These are phyloP conservation scores for Calocera viscosa DNA, from an alignment of 768 basidiomycete species.

Conservation along the genomic window DNA sequence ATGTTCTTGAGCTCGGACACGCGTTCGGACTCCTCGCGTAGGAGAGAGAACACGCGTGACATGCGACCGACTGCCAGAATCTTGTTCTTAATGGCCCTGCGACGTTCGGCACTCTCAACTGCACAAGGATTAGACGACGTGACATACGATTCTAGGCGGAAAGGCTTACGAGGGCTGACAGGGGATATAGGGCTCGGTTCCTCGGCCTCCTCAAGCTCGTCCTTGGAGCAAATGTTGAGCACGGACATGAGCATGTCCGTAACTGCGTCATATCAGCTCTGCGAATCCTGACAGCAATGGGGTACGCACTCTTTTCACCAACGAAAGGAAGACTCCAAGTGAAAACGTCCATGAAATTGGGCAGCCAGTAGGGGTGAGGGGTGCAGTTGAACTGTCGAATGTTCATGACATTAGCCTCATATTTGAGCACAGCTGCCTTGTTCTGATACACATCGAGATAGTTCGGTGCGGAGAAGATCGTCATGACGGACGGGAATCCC, in stretches of 20 bases:
- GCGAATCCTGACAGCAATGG: not conserved
- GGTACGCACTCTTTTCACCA: slow-evolving; percentile 78
- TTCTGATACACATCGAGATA: slow-evolving; percentile 99
- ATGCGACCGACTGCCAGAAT: slow-evolving; percentile 95
- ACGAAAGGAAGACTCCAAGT: slow-evolving; percentile 99
- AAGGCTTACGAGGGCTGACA: slow-evolving; percentile 2
- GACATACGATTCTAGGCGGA: slow-evolving; percentile 14
- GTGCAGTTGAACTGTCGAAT: slow-evolving; percentile 92
- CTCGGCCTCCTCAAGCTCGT: slow-evolving; percentile 79
- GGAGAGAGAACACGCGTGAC: slow-evolving; percentile 87
- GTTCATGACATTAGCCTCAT: slow-evolving; percentile 98
- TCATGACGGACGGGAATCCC: slow-evolving; percentile 98
- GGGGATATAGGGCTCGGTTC: slow-evolving; percentile 33
- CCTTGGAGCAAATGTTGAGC: slow-evolving; percentile 87
- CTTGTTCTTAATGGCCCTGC: slow-evolving; percentile 94
- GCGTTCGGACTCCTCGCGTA: slow-evolving; percentile 95
- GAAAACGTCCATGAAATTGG: slow-evolving; percentile 99
- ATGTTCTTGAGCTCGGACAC: slow-evolving; percentile 94
- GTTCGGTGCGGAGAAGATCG: slow-evolving; percentile 97
- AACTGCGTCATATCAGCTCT: slow-evolving; percentile 38
- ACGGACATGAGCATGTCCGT: slow-evolving; percentile 98
- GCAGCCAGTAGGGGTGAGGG: slow-evolving; percentile 95
- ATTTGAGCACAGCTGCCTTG: slow-evolving; percentile 97
- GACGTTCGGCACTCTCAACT: slow-evolving; percentile 45
- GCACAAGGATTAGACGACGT: not conserved